phyloP scores from a whole-genome alignment of 768 basidiomycete species.

The Hebeloma cylindrosporum region DNA sequence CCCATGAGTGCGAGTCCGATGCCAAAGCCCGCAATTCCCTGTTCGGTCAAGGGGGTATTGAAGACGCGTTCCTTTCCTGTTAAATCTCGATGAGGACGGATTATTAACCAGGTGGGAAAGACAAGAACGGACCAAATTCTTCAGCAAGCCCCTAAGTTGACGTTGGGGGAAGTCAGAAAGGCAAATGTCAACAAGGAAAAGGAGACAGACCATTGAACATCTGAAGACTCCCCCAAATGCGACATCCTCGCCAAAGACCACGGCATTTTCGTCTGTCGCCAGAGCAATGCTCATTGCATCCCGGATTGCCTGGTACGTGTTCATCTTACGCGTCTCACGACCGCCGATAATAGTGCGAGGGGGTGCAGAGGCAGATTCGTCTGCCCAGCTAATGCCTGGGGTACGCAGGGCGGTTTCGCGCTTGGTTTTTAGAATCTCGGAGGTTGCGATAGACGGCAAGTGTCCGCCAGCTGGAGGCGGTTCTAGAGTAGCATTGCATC shows the following conservation, averaged over 20 bases:
- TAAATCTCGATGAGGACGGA: neutral
- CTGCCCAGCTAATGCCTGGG: conserved; percentile 69
- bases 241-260: conserved; percentile 91
- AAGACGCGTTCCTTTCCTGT: conserved; percentile 89
- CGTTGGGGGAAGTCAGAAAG: conserved; percentile 5
- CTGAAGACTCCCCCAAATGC: conserved; percentile 94
- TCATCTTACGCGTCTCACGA: conserved; percentile 92
- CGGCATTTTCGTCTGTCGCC: conserved; percentile 79
- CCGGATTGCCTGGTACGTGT: conserved; percentile 88
- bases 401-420: conserved; percentile 73
- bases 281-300: conserved; percentile 89
- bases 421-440: conserved; percentile 59
- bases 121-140: conserved; percentile 68
- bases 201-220: conserved; percentile 75
- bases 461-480: conserved; percentile 82
- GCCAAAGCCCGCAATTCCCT: conserved; percentile 94
- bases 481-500: conserved; percentile 57
- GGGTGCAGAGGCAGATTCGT: conserved; percentile 50
- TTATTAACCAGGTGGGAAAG: neutral
- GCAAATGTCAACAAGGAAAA: neutral
- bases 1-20: conserved; percentile 93
- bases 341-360: conserved; percentile 58
- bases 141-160: conserved; percentile 79
- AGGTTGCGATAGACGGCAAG: conserved; percentile 69
- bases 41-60: conserved; percentile 91